Base-by-base conservation (phyloP, 2,329 filamentous ascomycete genomes). In the Nannizzia gypsea region DNA sequence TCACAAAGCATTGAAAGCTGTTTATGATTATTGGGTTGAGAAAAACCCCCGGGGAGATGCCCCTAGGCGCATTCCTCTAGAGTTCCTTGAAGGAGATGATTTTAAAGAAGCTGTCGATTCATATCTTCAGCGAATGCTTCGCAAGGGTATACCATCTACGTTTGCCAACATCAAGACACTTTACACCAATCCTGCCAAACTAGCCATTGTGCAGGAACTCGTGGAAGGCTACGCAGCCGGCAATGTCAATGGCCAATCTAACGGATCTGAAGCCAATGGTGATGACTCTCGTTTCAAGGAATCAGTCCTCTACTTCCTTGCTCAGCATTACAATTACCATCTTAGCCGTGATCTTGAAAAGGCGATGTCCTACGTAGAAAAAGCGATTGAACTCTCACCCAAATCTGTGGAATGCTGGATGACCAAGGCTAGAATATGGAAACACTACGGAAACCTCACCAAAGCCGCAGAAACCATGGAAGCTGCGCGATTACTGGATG, bases 101-200 rank as follows among this genome's bases (percentile, higher is more conserved):
- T 99, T 99, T 76, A 82, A 82, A 69, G 75, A 84, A 66, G 86
- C 89, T 24, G 91, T 88, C 6, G 86, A 90, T 70, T 75, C 77
- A 22, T 99, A 99, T 71, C 73, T 99, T 62, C 81, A 85, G 57
- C 80, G 86, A 31, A 95, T 95, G 87, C 80, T 99, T 60, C 85
- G 88, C 73, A 95, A 92, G 74, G 93, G 92, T 9, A 88, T 97
- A 3, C 92, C 93, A 1, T 99, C 93, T 1, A 91, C 92, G 2
- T 99, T 99, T 74, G 90, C 90, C 38, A 99, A 97, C 73, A 81
- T 99, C 62, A 99, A 99, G 77, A 85, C 95, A 65, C 81, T 99
- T 22, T 99, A 97, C 76, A 80, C 80, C 13, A 86, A 96, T 71
- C 66, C 81, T 0, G 81, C 76, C 66, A 99, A 99, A 78, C 88